phyloP scores from a whole-genome alignment of 2,329 filamentous ascomycete species.

The Allantophomopsis cytisporea region DNA sequence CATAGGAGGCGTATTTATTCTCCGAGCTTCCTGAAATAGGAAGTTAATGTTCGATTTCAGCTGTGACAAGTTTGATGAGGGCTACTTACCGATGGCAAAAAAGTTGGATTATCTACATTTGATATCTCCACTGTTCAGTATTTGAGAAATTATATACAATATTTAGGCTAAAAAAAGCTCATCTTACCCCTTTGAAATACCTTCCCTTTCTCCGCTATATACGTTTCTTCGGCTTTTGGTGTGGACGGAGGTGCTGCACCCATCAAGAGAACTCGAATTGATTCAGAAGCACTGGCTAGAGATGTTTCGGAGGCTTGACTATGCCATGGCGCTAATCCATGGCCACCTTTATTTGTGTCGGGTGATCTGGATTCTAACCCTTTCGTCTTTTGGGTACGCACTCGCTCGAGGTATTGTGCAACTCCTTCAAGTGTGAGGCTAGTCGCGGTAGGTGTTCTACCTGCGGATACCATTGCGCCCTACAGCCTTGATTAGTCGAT shows the following conservation, averaged over 20 bases:
- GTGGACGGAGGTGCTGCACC: slow-evolving; percentile 14
- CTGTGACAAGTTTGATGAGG: too few species aligned
- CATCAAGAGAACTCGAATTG: slow-evolving; percentile 14
- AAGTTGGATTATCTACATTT: slow-evolving; percentile 9
- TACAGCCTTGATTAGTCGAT: too few species aligned
- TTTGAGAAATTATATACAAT: too few species aligned
- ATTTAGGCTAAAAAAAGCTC: too few species aligned
- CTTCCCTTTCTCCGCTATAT: slow-evolving; percentile 8
- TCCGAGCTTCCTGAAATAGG: slow-evolving; percentile 12
- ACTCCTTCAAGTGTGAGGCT: slow-evolving; percentile 8
- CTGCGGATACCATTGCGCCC: too few species aligned
- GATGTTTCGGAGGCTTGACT: slow-evolving; percentile 9
- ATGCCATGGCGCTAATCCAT: slow-evolving; percentile 18
- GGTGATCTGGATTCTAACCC: too few species aligned
- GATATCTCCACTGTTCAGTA: slow-evolving; percentile 11
- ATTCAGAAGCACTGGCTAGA: slow-evolving; percentile 13
- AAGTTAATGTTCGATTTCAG: background rate
- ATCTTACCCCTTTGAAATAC: slow-evolving; percentile 7
- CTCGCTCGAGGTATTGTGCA: slow-evolving; percentile 3
- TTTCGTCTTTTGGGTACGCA: too few species aligned
- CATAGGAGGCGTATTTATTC: slow-evolving; percentile 18
- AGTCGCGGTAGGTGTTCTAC: too few species aligned
- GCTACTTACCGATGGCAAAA: slow-evolving; percentile 15
- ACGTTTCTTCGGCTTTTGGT: slow-evolving; percentile 8
- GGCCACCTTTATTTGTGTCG: background rate